Percentiles rank a stretch among this genome's conserved stretches.
Evolutionary conservation across 139 green algal species (phyloP).

Genomic region (Coccomyxa sp.): DNA sequence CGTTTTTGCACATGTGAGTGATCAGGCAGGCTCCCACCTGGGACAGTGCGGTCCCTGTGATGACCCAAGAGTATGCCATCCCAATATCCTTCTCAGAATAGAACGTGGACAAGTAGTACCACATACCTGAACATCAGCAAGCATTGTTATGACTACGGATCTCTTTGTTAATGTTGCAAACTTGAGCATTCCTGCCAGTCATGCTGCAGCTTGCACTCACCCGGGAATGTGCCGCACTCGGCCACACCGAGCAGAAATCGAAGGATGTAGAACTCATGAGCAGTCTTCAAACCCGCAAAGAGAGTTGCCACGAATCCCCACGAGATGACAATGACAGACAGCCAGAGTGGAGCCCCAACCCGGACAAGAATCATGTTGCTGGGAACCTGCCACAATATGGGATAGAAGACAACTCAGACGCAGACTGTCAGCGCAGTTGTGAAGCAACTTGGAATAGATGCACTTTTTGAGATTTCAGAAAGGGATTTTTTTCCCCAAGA

Average conservation of each 20-base stretch:
- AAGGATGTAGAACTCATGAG: conserved; percentile 52
- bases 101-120: conserved; percentile 43
- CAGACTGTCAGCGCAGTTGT: too few species aligned
- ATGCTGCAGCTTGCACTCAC: conserved; percentile 8
- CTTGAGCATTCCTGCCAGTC: not conserved
- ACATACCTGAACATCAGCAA: conserved; percentile 21
- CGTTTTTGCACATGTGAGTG: too few species aligned
- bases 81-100: conserved; percentile 31
- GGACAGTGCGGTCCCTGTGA: conserved; percentile 26
- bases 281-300: conserved; percentile 42
- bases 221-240: conserved; percentile 69
- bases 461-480: too few species aligned
- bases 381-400: conserved; percentile 42
- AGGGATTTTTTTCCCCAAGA: too few species aligned
- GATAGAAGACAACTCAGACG: not conserved
- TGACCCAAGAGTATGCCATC: conserved; percentile 18
- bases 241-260: conserved; percentile 64
- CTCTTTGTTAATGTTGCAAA: not conserved
- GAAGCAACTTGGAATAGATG: too few species aligned
- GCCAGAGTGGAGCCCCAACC: conserved; percentile 56
- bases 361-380: conserved; percentile 36
- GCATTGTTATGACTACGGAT: too few species aligned
- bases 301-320: conserved; percentile 63
- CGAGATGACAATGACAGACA: conserved; percentile 40
- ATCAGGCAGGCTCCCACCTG: conserved; percentile 4